Evolutionary conservation across 2,329 filamentous ascomycete species (phyloP).

Genomic region (Verticillium nubilum): DNA sequence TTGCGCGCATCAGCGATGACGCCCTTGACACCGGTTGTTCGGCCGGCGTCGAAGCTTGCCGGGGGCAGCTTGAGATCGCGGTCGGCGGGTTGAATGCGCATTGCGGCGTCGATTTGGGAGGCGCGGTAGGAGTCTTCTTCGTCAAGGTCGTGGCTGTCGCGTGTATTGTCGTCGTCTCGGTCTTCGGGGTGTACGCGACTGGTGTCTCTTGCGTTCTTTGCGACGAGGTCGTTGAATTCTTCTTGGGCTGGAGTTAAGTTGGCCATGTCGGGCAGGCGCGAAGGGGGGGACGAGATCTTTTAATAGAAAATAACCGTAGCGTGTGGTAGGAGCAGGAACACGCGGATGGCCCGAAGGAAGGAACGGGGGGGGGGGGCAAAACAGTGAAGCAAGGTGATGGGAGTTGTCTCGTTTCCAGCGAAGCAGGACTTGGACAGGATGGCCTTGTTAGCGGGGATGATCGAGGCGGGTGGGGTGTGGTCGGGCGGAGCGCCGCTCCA

Average conservation of each 20-base stretch:
- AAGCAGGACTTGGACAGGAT: neutral
- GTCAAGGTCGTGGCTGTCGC: slow-evolving; percentile 40
- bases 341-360: slow-evolving; percentile 6
- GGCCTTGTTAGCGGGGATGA: slow-evolving; percentile 2
- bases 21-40: slow-evolving; percentile 77
- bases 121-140: slow-evolving; percentile 50
- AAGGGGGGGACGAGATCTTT: slow-evolving; percentile 21
- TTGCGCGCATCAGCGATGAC: slow-evolving; percentile 80
- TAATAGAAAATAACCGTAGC: slow-evolving; percentile 19
- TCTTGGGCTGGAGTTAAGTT: slow-evolving; percentile 56
- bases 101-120: slow-evolving; percentile 55
- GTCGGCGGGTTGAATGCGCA: slow-evolving; percentile 57
- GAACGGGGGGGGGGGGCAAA: slow-evolving; percentile 3
- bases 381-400: neutral
- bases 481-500: neutral
- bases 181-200: slow-evolving; percentile 53
- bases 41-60: slow-evolving; percentile 58
- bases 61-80: slow-evolving; percentile 56
- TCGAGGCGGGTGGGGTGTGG: slow-evolving; percentile 6
- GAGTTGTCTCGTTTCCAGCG: neutral
- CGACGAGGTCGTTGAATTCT: slow-evolving; percentile 60
- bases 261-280: slow-evolving; percentile 38
- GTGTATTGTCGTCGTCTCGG: slow-evolving; percentile 34
- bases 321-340: slow-evolving; percentile 1
- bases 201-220: slow-evolving; percentile 43